Percentiles rank a stretch among this genome's conserved stretches.
Conservation (phyloP, 2,329 filamentous ascomycete genomes). For the Trichocomaceae sp. region DNA sequence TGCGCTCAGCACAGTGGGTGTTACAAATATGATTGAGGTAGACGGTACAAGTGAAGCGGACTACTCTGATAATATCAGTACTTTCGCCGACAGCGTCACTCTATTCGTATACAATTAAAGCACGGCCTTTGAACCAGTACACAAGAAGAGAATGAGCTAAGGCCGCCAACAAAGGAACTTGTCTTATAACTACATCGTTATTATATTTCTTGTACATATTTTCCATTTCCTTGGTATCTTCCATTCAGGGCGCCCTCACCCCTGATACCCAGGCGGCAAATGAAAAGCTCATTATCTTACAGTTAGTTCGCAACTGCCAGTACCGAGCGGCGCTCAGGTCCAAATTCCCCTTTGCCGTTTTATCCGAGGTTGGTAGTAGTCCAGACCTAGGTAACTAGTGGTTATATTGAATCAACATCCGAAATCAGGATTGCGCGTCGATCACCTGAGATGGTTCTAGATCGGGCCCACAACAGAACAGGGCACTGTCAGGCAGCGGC, state of each 20-base stretch:
- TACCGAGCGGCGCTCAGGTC: too few relatives aligned
- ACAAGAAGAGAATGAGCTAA: not conserved
- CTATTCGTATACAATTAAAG: slow-evolving; percentile 28
- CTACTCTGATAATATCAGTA: slow-evolving; percentile 43
- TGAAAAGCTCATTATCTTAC: not conserved
- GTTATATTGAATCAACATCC: too few relatives aligned
- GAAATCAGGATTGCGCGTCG: not conserved
- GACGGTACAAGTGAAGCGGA: slow-evolving; percentile 40
- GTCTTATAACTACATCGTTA: too few relatives aligned
- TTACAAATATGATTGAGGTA: slow-evolving; percentile 41
- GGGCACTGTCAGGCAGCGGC: not conserved
- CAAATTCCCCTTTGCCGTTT: not conserved
- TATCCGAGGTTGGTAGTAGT: not conserved
- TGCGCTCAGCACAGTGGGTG: slow-evolving; percentile 43
- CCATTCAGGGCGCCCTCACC: not conserved
- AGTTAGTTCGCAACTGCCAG: not conserved
- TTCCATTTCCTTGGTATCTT: not conserved
- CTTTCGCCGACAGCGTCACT: slow-evolving; percentile 40
- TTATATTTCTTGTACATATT: slow-evolving; percentile 1
- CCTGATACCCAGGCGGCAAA: not conserved
- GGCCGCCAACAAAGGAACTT: not conserved
- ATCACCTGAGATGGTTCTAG: not conserved
- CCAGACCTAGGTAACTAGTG: not conserved
- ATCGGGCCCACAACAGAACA: not conserved
- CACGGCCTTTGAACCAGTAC: not conserved